phyloP scores from a whole-genome alignment of 805 yeast species.

The Candida mattraensis region DNA sequence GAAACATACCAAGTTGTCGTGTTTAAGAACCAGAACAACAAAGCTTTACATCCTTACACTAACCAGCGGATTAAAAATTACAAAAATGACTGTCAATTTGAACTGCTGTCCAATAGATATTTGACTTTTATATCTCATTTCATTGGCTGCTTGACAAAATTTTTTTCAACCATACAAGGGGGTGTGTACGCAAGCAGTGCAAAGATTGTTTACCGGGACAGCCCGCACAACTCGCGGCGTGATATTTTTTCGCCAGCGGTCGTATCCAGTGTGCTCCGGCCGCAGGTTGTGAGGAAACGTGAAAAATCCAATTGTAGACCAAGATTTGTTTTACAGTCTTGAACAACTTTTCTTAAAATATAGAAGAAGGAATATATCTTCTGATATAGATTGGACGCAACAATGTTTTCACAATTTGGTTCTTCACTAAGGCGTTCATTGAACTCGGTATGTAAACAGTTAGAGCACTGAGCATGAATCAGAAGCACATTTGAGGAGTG shows the following conservation, averaged over 20 bases:
- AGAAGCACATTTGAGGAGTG: neutral
- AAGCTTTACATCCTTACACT: constrained; percentile 10
- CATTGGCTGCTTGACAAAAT: constrained; percentile 19
- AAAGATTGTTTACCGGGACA: constrained; percentile 13
- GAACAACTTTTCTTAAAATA: no score
- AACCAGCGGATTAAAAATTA: constrained; percentile 5
- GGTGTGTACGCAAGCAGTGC: constrained; percentile 12
- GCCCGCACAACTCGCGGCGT: neutral
- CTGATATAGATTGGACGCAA: no score
- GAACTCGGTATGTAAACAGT: constrained; percentile 33
- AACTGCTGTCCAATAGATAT: constrained; percentile 2
- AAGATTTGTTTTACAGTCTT: no score
- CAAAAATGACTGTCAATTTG: no score
- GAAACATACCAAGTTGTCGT: constrained; percentile 2
- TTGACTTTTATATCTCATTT: constrained; percentile 23
- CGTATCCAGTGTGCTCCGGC: constrained; percentile 1
- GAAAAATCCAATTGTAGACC: no score
- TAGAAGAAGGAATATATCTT: neutral
- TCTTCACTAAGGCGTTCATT: constrained; percentile 36
- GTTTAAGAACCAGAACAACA: neutral
- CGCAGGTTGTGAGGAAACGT: constrained; percentile 12
- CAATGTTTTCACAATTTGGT: constrained; percentile 37
- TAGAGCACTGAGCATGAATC: no score
- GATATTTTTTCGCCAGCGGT: neutral
- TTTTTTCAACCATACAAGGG: constrained; percentile 13